These are phyloP conservation scores for Leishmania tarentolae DNA, from an alignment of 208 protist species.

Conservation along the genomic window DNA sequence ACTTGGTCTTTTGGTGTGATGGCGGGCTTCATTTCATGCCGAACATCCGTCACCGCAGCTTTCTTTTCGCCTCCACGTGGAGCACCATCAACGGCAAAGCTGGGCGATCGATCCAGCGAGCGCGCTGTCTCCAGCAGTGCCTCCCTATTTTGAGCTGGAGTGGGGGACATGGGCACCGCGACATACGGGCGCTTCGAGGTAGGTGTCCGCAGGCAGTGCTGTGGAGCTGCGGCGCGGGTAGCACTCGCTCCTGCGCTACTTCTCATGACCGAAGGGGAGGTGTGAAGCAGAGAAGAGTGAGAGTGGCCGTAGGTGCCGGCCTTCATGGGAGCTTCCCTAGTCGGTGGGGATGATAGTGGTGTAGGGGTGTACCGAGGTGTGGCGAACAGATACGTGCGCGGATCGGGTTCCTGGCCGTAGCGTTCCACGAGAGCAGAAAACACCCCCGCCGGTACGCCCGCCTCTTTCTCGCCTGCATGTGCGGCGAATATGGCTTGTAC, in stretches of 20 bases:
- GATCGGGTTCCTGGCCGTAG: conserved; percentile 77
- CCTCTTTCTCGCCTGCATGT: conserved; percentile 12
- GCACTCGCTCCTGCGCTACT: neutral
- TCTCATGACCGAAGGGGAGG: neutral
- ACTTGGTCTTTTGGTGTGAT: conserved; percentile 22
- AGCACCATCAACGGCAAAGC: conserved; percentile 16
- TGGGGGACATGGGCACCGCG: conserved; percentile 35
- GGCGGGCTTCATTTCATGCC: neutral
- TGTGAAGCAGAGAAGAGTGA: neutral
- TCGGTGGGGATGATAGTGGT: neutral
- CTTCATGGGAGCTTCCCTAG: neutral
- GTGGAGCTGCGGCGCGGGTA: neutral
- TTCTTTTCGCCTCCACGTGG: neutral
- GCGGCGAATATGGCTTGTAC: conserved; percentile 31
- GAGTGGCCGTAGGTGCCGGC: neutral
- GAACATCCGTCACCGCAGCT: neutral
- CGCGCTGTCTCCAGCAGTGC: conserved; percentile 21
- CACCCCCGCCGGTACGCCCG: conserved; percentile 17
- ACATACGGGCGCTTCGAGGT: conserved; percentile 22
- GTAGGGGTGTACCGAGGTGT: conserved; percentile 47
- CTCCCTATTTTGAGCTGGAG: conserved; percentile 17
- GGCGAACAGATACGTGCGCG: conserved; percentile 70
- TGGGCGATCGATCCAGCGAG: conserved; percentile 19
- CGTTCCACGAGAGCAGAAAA: conserved; percentile 43
- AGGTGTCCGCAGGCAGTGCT: conserved; percentile 25